Base-by-base conservation (phyloP, 768 basidiomycete species). In the Lactarius trivialis region DNA sequence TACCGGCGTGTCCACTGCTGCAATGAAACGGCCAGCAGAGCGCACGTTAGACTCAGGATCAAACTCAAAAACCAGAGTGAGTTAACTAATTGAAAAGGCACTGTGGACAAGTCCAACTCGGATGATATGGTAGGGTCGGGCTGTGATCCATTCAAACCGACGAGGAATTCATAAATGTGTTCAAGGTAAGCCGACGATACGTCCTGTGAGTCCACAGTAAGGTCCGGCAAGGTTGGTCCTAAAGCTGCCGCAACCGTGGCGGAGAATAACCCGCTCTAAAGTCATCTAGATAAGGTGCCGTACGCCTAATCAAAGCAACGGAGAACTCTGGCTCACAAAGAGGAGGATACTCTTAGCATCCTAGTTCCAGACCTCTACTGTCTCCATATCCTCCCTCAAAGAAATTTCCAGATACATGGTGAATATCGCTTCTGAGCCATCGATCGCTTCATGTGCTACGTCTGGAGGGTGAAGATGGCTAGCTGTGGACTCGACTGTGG, bases 261-360 rank as follows among this genome's bases (percentile, higher is more conserved):
- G 17, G 63, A 64, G 30, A 64, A 64, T 39, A 64, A 48, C 43
- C 63, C 60, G 1, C 53, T 64, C 63, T 64, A 15, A 26, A 9
- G 19, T 26, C 6, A 14, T n/a, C n/a, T n/a, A n/a, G n/a, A n/a
- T 48, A 48, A 48, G 45, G 12, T 48, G 45, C 21, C 7, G 45
- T 21, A 24, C 2, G 26, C 0, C 0, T 14, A 21, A 48, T 24
- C 6, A 48, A 4, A 48, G 12, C 0, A 24, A 45, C 4, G 39
- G 39, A n/a, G 45, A 5, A 24, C 45, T n/a, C n/a, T n/a, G n/a
- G n/a, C n/a, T 26, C 6, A 48, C 45, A 24, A 48, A 48, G 45
- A 48, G 45, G 12, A 45, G 11, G 12, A 48, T 48, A 24, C 14
- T 48, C 45, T 48, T 48, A 3, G 45, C 21, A 2, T 48, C 45